Evolutionary conservation across 2,329 filamentous ascomycete species (phyloP).

Genomic region (Aspergillus sp.): DNA sequence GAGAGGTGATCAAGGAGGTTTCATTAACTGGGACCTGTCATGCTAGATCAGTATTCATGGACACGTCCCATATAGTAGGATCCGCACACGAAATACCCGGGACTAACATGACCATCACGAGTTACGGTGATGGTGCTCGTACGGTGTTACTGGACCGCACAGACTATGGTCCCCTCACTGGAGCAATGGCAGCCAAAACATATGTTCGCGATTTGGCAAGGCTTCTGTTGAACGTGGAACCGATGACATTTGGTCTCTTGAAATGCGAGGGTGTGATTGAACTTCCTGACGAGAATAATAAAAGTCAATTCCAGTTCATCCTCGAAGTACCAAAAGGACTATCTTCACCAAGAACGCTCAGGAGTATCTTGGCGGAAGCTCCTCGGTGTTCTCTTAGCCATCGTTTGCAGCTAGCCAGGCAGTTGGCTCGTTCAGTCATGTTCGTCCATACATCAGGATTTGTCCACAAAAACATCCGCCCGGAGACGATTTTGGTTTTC

Average conservation of each 20-base stretch:
- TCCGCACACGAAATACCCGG: neutral
- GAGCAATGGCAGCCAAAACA: slow-evolving; percentile 2
- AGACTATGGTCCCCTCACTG: neutral
- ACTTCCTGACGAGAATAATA: slow-evolving; percentile 5
- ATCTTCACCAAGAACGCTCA: slow-evolving; percentile 4
- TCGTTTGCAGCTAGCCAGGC: slow-evolving; percentile 23
- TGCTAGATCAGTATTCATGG: neutral
- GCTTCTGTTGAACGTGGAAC: slow-evolving; percentile 10
- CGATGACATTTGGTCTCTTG: slow-evolving; percentile 14
- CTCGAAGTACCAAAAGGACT: neutral
- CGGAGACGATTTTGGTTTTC: slow-evolving; percentile 27
- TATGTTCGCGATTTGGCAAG: slow-evolving; percentile 16
- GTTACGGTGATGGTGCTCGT: neutral
- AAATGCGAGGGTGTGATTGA: slow-evolving; percentile 12
- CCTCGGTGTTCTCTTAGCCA: slow-evolving; percentile 18
- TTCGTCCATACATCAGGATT: slow-evolving; percentile 23
- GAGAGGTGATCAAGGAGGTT: neutral
- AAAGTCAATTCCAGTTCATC: slow-evolving; percentile 5
- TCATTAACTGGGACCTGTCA: neutral
- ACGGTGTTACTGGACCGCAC: neutral
- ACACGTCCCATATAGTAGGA: neutral
- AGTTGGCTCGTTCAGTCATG: slow-evolving; percentile 21
- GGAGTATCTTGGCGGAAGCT: slow-evolving; percentile 11
- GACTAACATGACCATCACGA: neutral
- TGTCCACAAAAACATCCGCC: slow-evolving; percentile 32